Percentiles rank a stretch among this genome's conserved stretches.
Evolutionary conservation across 2,329 filamentous ascomycete genomes (phyloP).

Genomic region (Pseudopithomyces chartarum): DNA sequence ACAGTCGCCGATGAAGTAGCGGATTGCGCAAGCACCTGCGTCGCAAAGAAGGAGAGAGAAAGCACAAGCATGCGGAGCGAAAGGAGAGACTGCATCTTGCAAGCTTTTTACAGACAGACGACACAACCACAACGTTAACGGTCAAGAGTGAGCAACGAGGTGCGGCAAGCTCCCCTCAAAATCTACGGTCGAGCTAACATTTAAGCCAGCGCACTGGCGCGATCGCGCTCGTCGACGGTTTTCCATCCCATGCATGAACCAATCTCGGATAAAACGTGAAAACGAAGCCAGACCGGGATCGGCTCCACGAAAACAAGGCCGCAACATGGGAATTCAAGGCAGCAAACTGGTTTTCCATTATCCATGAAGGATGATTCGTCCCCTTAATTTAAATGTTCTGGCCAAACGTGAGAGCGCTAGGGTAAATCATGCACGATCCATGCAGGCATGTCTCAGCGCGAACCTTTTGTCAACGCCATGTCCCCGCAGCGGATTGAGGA

Average conservation of each 20-base stretch:
- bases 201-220: constrained; percentile 13
- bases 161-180: constrained; percentile 20
- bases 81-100: constrained; percentile 40
- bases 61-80: constrained; percentile 41
- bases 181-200: constrained; percentile 18
- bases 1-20: constrained; percentile 27
- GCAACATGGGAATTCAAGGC: not conserved
- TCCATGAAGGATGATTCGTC: constrained; percentile 21
- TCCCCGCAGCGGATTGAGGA: constrained; percentile 18
- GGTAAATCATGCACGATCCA: constrained; percentile 29
- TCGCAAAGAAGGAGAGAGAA: constrained; percentile 31
- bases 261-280: constrained; percentile 43
- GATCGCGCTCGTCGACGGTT: constrained; percentile 23
- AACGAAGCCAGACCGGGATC: constrained; percentile 25
- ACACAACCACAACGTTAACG: not conserved
- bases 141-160: constrained; percentile 19
- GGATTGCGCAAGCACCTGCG: constrained; percentile 35
- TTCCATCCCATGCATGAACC: constrained; percentile 22
- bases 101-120: constrained; percentile 7
- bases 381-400: constrained; percentile 37
- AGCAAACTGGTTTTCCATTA: constrained; percentile 30
- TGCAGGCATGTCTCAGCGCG: constrained; percentile 23
- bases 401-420: constrained; percentile 13
- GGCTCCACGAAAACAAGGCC: constrained; percentile 5
- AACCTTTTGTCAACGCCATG: constrained; percentile 26